phyloP scores from a whole-genome alignment of 2,329 filamentous ascomycete genomes.

The Colletotrichum graminicola region DNA sequence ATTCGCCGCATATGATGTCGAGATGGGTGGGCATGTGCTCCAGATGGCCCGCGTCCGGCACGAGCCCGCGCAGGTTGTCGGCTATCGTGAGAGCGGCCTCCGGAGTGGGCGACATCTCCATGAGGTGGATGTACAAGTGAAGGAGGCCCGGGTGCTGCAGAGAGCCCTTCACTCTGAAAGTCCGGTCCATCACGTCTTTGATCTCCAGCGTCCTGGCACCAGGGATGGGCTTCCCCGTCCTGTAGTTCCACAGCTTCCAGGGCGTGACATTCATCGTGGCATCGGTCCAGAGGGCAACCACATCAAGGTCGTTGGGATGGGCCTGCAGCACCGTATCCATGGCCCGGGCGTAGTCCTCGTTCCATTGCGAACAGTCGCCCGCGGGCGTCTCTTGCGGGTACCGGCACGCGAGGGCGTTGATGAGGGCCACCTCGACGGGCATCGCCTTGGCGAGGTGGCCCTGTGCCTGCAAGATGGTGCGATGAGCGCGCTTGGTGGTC shows the following conservation, averaged over 20 bases:
- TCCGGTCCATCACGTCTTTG: slow-evolving; percentile 54
- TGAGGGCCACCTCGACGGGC: slow-evolving; percentile 71
- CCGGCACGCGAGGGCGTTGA: slow-evolving; percentile 71
- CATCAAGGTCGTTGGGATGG: slow-evolving; percentile 56
- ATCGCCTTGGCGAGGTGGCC: slow-evolving; percentile 52
- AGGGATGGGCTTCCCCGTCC: slow-evolving; percentile 46
- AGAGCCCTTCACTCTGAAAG: slow-evolving; percentile 63
- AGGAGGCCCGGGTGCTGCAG: slow-evolving; percentile 75
- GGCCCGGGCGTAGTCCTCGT: slow-evolving; percentile 64
- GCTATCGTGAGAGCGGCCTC: slow-evolving; percentile 72
- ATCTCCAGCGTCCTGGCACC: slow-evolving; percentile 45
- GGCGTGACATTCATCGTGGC: slow-evolving; percentile 63
- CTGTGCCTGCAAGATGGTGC: slow-evolving; percentile 60
- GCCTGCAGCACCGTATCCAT: slow-evolving; percentile 54
- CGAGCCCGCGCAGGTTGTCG: slow-evolving; percentile 71
- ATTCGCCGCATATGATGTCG: slow-evolving; percentile 80
- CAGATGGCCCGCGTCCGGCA: slow-evolving; percentile 78
- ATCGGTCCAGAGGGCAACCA: slow-evolving; percentile 54
- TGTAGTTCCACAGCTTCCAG: slow-evolving; percentile 59
- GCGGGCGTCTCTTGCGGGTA: slow-evolving; percentile 67
- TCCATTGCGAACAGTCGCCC: slow-evolving; percentile 66
- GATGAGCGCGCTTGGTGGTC: slow-evolving; percentile 62
- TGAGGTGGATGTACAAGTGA: slow-evolving; percentile 82
- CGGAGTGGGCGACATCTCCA: slow-evolving; percentile 79
- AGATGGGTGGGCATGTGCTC: slow-evolving; percentile 84